Conservation (phyloP, 1,139 yeast genomes). For the Zygosaccharomyces pseudobailii region DNA sequence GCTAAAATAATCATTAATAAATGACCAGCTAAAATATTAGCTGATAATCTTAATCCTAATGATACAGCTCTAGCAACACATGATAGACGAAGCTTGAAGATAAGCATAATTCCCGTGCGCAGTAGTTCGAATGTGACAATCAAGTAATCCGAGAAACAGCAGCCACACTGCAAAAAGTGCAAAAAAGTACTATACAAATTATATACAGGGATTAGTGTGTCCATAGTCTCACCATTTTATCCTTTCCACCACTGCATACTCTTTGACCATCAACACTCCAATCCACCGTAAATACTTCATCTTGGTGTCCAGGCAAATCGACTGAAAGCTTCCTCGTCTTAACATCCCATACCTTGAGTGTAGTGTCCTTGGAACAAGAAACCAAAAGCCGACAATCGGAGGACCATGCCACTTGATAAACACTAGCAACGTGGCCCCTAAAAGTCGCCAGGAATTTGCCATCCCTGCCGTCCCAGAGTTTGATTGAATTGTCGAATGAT, state of each 20-base stretch:
- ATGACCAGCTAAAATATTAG: conserved; percentile 16
- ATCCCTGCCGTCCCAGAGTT: conserved; percentile 92
- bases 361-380: conserved; percentile 93
- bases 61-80: conserved; percentile 16
- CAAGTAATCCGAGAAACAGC: too few species aligned
- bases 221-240: conserved; percentile 91
- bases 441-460: conserved; percentile 88
- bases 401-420: conserved; percentile 98
- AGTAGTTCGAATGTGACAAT: background rate
- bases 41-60: conserved; percentile 17
- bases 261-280: conserved; percentile 95
- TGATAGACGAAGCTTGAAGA: background rate
- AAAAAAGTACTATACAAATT: background rate
- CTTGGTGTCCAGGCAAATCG: conserved; percentile 93
- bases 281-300: conserved; percentile 94
- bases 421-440: conserved; percentile 97
- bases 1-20: conserved; percentile 17
- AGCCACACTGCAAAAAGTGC: too few species aligned
- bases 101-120: too few species aligned
- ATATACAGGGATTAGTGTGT: conserved; percentile 46
- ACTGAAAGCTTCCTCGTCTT: conserved; percentile 76
- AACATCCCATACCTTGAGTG: conserved; percentile 95
- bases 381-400: conserved; percentile 88
- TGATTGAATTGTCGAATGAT: conserved; percentile 90
- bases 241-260: conserved; percentile 96